Evolutionary conservation across 169 alveolate species (phyloP), one percentile per base, ranked within the genome.

Genomic region (Theileria parva): DNA sequence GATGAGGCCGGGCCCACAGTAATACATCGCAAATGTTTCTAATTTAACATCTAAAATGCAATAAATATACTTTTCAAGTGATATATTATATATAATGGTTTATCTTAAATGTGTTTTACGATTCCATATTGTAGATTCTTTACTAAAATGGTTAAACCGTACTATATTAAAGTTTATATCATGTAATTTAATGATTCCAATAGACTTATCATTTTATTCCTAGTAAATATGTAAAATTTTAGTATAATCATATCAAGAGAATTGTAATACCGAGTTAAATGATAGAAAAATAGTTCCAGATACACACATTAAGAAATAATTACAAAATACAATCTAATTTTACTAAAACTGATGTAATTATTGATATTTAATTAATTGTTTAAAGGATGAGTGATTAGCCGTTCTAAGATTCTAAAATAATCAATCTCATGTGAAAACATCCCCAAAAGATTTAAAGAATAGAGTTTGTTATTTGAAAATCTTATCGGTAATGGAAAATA

Each of bases 1-100:
- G 99, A 98, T 34, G 99, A 97, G 85, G 86, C 97, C 9, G 99
- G 99, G 17, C 99, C 99, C 9, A 92, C 97, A 74, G 96, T 97
- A 60, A 98, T 98, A 4, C 99, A 98, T 87, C 96, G 99, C 92
- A 98, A 97, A 86, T 97, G 99, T 89, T 96, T 96, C 92, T 97
- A 92, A 92, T 61, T 55, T 75, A 17, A 11, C 34, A 9, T 32
- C 25, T 23, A 72, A 66, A 27, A 8, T 27, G 5, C 37, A 32
- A 30, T 27, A 66, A 27, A 8, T 66, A 30, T 27, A 13, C 17
- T 66, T 8, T 66, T 50, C 51, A 66, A 66, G 8, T 32, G 37
- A 2, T 32, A 32, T 32, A 32, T 5, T 27, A 66, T 50, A 66
- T 66, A 66, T 28, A 66, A 12, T 66, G 17, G 11, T 3, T 57